These are phyloP conservation scores for Aspergillus awamori DNA, from an alignment of 2,329 filamentous ascomycete genomes.

Conservation along the genomic window DNA sequence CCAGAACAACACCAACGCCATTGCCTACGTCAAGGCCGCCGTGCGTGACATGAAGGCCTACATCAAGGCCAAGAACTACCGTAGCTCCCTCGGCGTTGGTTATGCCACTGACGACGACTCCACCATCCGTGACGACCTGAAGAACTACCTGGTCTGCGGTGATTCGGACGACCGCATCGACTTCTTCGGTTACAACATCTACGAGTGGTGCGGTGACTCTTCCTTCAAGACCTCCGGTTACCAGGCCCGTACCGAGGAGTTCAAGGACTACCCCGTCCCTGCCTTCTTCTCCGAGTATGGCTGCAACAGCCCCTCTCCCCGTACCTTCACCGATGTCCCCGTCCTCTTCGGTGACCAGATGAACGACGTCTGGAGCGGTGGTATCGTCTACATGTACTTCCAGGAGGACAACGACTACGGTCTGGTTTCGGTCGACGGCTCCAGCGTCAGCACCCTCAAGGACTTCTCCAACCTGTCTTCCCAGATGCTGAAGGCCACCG, in stretches of 20 bases:
- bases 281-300: conserved; percentile 99
- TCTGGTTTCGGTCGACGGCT: conserved; percentile 63
- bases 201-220: conserved; percentile 95
- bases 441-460: conserved; percentile 65
- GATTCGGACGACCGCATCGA: conserved; percentile 70
- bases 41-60: conserved; percentile 95
- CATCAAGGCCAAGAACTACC: conserved; percentile 78
- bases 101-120: conserved; percentile 96
- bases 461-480: conserved; percentile 75
- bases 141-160: conserved; percentile 94
- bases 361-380: conserved; percentile 86
- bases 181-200: conserved; percentile 99
- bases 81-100: conserved; percentile 76
- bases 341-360: conserved; percentile 80
- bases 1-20: conserved; percentile 83
- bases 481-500: conserved; percentile 68
- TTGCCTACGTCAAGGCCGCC: conserved; percentile 95
- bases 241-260: conserved; percentile 80
- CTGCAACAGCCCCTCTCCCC: conserved; percentile 75
- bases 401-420: conserved; percentile 86
- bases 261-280: conserved; percentile 84
- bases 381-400: conserved; percentile 99
- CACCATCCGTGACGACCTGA: conserved; percentile 77
- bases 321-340: conserved; percentile 81
- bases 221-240: conserved; percentile 77